Evolutionary conservation across 257 asterid species (phyloP).

Genomic region (Nicotiana paniculata): DNA sequence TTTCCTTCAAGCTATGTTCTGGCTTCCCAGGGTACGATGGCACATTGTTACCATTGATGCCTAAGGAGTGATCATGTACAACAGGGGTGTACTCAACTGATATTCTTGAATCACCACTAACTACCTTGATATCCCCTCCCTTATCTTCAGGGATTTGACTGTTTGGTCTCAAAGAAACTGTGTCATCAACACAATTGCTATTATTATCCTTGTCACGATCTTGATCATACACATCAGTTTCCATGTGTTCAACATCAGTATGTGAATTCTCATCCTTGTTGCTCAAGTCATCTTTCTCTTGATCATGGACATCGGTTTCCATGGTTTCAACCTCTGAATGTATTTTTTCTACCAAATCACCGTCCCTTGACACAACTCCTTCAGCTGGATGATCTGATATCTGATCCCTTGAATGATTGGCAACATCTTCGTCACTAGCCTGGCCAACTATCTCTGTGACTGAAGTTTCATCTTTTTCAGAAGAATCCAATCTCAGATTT

Average conservation of each 20-base stretch:
- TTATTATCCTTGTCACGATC: slow-evolving; percentile 15
- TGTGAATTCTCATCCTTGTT: slow-evolving; percentile 10
- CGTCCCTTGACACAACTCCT: slow-evolving; percentile 20
- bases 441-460: slow-evolving; percentile 8
- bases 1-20: slow-evolving; percentile 9
- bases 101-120: slow-evolving; percentile 3
- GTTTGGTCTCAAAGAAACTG: neutral
- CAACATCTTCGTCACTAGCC: slow-evolving; percentile 17
- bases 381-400: slow-evolving; percentile 19
- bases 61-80: neutral
- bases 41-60: neutral
- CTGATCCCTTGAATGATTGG: slow-evolving; percentile 14
- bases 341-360: slow-evolving; percentile 3
- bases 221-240: slow-evolving; percentile 13
- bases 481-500: neutral
- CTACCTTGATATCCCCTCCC: slow-evolving; percentile 14
- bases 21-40: neutral
- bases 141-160: slow-evolving; percentile 11
- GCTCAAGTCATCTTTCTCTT: neutral
- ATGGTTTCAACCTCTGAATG: slow-evolving; percentile 7
- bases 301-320: neutral
- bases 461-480: slow-evolving; percentile 10
- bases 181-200: neutral
- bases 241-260: neutral
- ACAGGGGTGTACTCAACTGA: neutral